Evolutionary conservation across 495 filamentous ascomycete species (phyloP), one percentile per base, ranked within the genome.

Genomic region (Aspergillus hancockii): DNA sequence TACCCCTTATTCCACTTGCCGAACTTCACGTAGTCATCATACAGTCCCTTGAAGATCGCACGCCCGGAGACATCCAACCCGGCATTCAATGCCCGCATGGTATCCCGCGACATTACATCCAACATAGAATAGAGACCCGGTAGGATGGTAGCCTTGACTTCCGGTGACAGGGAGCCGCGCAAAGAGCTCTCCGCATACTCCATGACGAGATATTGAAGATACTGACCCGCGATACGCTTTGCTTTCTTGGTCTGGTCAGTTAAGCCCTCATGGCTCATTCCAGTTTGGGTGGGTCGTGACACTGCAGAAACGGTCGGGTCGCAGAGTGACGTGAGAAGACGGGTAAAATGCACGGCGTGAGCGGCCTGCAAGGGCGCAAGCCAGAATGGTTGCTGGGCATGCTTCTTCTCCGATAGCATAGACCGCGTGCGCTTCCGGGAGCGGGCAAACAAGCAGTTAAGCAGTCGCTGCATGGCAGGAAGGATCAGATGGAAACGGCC

Each of bases 301-400:
- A 92, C 87, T 5, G 88, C 88, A 0, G 87, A 91, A 16, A 84
- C 83, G 14, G 86, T 89, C 14, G 92, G 92, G 54, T 93, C 88
- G 70, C 89, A 92, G 54, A 96, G 81, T 4, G 89, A 80, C 7
- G 85, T 89, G 31, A 97, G 75, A 25, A 95, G 80, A 6, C 90
- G 85, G 8, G 89, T 78, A 69, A 86, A 91, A 28, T 80, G 76
- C 41, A 79, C 73, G 5, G 88, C 88, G 56, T 91, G 82, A 1
- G 70, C 68, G 32, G 81, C 74, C 12, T 73, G 54, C 59, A 77
- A 56, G 55, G 62, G 78, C 61, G 63, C 75, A 60, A 81, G 72
- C 80, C 78, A 86, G 54, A 72, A 73, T 12, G 76, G 79, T 18
- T 72, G 71, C 9, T 70, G 47, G 55, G 51, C 54, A 49, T 58